Evolutionary conservation across 805 yeast genomes (phyloP).

Genomic region (Spathaspora gorwiae): DNA sequence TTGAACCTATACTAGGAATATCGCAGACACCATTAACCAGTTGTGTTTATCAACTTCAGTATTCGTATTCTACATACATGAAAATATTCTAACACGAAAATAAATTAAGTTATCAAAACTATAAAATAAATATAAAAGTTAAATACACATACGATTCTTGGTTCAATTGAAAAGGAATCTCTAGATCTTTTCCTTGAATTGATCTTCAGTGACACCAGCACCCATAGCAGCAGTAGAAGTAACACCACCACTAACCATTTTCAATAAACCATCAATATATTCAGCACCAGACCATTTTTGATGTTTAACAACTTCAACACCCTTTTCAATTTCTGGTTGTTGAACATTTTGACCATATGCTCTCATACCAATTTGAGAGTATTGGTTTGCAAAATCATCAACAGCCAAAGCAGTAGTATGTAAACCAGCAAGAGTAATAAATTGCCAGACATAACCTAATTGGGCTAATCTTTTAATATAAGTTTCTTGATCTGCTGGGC

Average conservation of each 20-base stretch:
- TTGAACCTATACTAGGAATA: no score
- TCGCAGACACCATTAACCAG: no score
- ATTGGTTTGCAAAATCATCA: constrained; percentile 77
- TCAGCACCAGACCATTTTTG: constrained; percentile 99
- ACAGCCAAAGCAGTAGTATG: constrained; percentile 93
- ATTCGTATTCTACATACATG: no score
- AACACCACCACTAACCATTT: constrained; percentile 90
- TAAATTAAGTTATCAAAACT: neutral
- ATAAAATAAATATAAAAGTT: neutral
- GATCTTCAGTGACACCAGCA: constrained; percentile 95
- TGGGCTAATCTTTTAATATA: constrained; percentile 81
- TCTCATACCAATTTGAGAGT: constrained; percentile 82
- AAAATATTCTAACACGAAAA: no score
- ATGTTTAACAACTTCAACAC: constrained; percentile 94
- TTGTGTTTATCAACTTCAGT: no score
- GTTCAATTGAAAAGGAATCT: neutral
- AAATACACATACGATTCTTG: neutral
- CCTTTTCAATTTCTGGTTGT: constrained; percentile 78
- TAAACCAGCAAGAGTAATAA: constrained; percentile 93
- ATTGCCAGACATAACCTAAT: constrained; percentile 96
- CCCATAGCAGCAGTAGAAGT: constrained; percentile 98
- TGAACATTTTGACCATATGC: constrained; percentile 90
- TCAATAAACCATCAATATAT: constrained; percentile 86
- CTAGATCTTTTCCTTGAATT: constrained; percentile 52
- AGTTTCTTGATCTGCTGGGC: constrained; percentile 79